These are phyloP conservation scores for Pleurotus sapidus DNA, from an alignment of 768 basidiomycete genomes.

Conservation along the genomic window DNA sequence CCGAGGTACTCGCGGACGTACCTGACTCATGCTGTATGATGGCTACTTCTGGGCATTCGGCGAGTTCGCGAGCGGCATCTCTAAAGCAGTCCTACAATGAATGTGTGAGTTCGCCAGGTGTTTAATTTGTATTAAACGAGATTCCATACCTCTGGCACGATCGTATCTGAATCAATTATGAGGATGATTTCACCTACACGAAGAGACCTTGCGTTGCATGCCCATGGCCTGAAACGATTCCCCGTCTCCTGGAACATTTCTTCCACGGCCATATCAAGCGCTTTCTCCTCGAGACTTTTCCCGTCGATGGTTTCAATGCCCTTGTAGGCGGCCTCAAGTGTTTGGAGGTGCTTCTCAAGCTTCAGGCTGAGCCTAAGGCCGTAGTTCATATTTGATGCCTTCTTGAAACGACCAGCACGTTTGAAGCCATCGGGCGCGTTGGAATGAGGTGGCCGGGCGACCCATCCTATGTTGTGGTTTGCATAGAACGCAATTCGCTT, in stretches of 20 bases:
- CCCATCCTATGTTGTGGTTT: slow-evolving; percentile 78
- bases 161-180: slow-evolving; percentile 78
- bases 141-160: slow-evolving; percentile 63
- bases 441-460: slow-evolving; percentile 75
- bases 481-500: slow-evolving; percentile 73
- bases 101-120: slow-evolving; percentile 3
- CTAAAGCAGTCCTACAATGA: slow-evolving; percentile 71
- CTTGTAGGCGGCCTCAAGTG: slow-evolving; percentile 39
- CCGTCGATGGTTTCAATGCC: slow-evolving; percentile 32
- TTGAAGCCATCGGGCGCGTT: slow-evolving; percentile 62
- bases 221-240: slow-evolving; percentile 67
- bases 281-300: slow-evolving; percentile 63
- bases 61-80: slow-evolving; percentile 84
- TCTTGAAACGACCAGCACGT: slow-evolving; percentile 88
- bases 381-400: slow-evolving; percentile 89
- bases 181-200: slow-evolving; percentile 80
- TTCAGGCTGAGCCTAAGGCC: slow-evolving; percentile 41
- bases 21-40: slow-evolving; percentile 92
- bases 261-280: slow-evolving; percentile 71
- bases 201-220: slow-evolving; percentile 69
- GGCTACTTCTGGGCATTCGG: slow-evolving; percentile 77
- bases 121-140: background rate
- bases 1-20: slow-evolving; percentile 21
- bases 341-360: slow-evolving; percentile 48
- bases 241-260: slow-evolving; percentile 63